These are phyloP conservation scores for Brassica rapa DNA, from an alignment of 345 rosid genomes.

Conservation along the genomic window DNA sequence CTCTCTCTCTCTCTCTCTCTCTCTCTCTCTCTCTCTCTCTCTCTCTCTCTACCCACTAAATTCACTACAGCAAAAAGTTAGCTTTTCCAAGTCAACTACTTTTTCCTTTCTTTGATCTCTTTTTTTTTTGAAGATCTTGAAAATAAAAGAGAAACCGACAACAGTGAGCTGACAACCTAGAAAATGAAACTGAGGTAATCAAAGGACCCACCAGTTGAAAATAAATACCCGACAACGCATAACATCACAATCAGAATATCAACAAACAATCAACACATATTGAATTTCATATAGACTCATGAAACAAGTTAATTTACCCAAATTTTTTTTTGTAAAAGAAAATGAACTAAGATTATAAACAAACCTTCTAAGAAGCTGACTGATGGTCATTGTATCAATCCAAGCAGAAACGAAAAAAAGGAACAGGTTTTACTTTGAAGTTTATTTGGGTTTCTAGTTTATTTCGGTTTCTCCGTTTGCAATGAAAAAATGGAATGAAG, in stretches of 20 bases:
- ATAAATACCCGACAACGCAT: neutral
- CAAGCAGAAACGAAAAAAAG: neutral
- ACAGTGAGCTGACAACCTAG: neutral
- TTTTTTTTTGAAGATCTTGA: constrained; percentile 10
- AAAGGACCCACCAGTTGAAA: constrained; percentile 5
- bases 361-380: neutral
- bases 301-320: neutral
- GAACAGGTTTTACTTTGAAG: neutral
- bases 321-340: neutral
- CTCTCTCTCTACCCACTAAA: neutral
- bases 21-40: neutral
- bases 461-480: neutral
- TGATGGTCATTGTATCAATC: neutral
- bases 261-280: neutral
- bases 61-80: constrained; percentile 13
- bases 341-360: neutral
- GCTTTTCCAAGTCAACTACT: constrained; percentile 21
- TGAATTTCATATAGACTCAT: neutral
- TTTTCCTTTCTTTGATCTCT: neutral
- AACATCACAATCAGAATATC: neutral
- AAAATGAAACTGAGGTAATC: constrained; percentile 12
- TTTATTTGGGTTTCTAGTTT: neutral
- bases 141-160: constrained; percentile 3
- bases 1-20: neutral
- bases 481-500: neutral